phyloP scores from a whole-genome alignment of 2,329 filamentous ascomycete species.

The Venturia oleaginea region DNA sequence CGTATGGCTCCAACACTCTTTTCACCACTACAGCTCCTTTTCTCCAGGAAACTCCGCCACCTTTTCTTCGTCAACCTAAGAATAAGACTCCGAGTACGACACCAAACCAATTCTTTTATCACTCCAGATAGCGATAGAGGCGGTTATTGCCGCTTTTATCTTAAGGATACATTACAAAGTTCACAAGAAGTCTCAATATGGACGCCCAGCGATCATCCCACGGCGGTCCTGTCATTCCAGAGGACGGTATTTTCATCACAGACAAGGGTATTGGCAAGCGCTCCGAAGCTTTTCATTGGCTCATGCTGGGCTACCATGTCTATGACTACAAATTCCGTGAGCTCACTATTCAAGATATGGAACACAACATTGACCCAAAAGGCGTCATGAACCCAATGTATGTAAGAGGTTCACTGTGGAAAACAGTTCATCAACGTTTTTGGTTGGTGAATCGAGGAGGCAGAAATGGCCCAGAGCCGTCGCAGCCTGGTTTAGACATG shows the following conservation, averaged over 20 bases:
- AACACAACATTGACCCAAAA: slow-evolving; percentile 3
- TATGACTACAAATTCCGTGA: slow-evolving; percentile 6
- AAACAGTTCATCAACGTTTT: neutral
- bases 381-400: slow-evolving; percentile 3
- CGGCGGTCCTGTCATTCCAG: neutral
- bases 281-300: slow-evolving; percentile 1
- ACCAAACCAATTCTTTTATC: neutral
- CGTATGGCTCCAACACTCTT: neutral
- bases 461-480: slow-evolving; percentile 5
- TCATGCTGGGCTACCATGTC: neutral
- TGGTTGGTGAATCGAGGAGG: neutral
- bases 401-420: slow-evolving; percentile 9
- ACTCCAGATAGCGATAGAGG: too few species aligned
- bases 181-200: neutral
- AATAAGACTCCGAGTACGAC: neutral
- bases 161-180: neutral
- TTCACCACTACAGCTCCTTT: neutral
- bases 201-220: neutral
- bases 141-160: too few species aligned
- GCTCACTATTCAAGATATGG: neutral
- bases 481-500: slow-evolving; percentile 5
- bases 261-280: slow-evolving; percentile 4
- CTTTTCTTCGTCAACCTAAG: neutral
- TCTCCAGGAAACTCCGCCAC: neutral
- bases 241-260: slow-evolving; percentile 7